A percentile compares a stretch with the other conserved stretches of the same genome.
Conservation (phyloP, 2,329 filamentous ascomycete species). For the Canariomyces notabilis region DNA sequence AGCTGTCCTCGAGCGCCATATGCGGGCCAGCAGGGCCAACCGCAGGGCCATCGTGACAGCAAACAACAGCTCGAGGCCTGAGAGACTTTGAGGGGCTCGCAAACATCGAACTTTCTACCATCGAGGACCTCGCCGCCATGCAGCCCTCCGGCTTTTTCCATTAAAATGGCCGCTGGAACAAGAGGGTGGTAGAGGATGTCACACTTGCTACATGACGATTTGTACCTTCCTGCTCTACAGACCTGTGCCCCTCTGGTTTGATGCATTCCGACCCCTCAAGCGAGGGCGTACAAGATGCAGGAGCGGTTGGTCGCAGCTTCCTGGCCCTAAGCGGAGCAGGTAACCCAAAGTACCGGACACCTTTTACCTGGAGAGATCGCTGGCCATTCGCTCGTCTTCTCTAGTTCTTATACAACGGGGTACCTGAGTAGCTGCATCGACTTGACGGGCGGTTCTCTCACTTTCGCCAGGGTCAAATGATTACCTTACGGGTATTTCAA, state of each 20-base stretch:
- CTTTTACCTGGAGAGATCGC: constrained; percentile 1
- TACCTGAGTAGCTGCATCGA: background rate
- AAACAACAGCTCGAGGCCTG: constrained; percentile 2
- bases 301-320: constrained; percentile 12
- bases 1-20: background rate
- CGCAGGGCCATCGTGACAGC: constrained; percentile 3
- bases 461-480: no score
- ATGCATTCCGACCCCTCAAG: no score
- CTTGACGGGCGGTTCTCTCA: no score
- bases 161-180: no score
- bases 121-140: no score
- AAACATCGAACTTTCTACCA: no score
- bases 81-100: constrained; percentile 12
- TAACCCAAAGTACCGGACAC: constrained; percentile 15
- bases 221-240: no score
- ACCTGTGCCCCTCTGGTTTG: no score
- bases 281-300: background rate
- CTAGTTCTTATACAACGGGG: constrained; percentile 10
- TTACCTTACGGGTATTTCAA: no score
- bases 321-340: constrained; percentile 8
- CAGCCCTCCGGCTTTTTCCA: no score
- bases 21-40: background rate
- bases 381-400: background rate
- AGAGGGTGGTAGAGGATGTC: no score
- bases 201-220: no score